These are phyloP conservation scores for Mallotus repandus DNA, from an alignment of 441 rosid genomes.

Conservation along the genomic window DNA sequence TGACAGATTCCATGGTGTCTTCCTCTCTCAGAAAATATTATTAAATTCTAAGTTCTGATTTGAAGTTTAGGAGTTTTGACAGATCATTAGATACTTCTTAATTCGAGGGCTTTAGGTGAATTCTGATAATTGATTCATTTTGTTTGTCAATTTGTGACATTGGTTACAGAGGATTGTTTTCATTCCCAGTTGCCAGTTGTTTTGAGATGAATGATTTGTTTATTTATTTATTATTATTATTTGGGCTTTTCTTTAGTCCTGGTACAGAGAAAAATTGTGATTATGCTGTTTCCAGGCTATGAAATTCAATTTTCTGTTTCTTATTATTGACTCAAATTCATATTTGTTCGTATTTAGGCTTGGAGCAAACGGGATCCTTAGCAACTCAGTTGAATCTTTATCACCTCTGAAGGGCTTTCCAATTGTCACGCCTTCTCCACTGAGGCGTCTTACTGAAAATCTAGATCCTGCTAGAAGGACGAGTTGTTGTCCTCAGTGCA, in stretches of 20 bases:
- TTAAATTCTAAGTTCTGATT: conserved; percentile 16
- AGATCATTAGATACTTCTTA: conserved; percentile 6
- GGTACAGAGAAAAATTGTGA: neutral
- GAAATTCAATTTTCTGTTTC: too few species aligned
- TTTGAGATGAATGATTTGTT: neutral
- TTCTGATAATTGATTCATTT: conserved; percentile 10
- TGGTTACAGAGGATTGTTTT: neutral
- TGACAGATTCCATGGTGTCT: conserved; percentile 18
- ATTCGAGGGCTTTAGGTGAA: neutral
- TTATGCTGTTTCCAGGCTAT: neutral
- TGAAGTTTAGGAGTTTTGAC: neutral
- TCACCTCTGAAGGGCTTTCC: conserved; percentile 54
- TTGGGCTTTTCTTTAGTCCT: neutral
- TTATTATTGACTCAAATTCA: neutral
- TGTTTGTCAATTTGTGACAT: neutral
- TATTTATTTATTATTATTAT: neutral
- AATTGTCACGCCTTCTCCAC: conserved; percentile 34
- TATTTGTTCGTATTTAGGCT: conserved; percentile 42
- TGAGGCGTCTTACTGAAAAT: conserved; percentile 45
- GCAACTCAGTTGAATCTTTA: conserved; percentile 51
- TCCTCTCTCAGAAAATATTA: conserved; percentile 16
- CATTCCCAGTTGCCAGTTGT: neutral
- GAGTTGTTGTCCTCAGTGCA: conserved; percentile 68
- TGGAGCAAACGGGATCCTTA: conserved; percentile 50
- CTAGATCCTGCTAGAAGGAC: conserved; percentile 44